phyloP scores from a whole-genome alignment of 2,329 filamentous ascomycete genomes.

The Talaromyces sp. region DNA sequence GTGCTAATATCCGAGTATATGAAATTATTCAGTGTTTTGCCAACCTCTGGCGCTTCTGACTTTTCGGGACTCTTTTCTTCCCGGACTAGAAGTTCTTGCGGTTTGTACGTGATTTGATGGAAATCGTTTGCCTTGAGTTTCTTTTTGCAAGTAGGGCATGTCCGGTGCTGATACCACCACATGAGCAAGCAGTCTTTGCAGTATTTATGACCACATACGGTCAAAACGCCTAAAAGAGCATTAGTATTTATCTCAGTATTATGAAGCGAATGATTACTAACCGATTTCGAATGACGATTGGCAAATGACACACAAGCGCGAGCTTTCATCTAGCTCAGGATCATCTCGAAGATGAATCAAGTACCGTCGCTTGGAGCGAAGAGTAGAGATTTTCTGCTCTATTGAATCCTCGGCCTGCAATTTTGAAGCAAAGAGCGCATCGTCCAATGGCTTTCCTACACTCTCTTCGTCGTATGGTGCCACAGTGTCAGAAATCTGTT shows the following conservation, averaged over 20 bases:
- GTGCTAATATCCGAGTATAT: constrained; percentile 78
- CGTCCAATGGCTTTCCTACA: constrained; percentile 53
- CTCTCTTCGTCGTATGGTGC: constrained; percentile 63
- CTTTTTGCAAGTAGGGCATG: constrained; percentile 80
- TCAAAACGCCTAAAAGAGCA: constrained; percentile 41
- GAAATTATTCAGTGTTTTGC: constrained; percentile 31
- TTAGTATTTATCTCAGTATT: not conserved
- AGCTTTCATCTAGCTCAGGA: constrained; percentile 54
- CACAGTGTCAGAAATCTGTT: constrained; percentile 85
- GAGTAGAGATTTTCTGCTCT: constrained; percentile 54
- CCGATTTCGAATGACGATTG: constrained; percentile 71
- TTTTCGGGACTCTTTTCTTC: constrained; percentile 40
- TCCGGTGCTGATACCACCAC: constrained; percentile 71
- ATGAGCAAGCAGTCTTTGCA: constrained; percentile 79
- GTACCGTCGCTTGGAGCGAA: constrained; percentile 73
- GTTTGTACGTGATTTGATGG: constrained; percentile 80
- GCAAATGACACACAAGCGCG: constrained; percentile 81
- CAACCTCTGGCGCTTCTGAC: constrained; percentile 16
- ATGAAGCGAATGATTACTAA: constrained; percentile 43
- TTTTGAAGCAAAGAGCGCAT: constrained; percentile 39
- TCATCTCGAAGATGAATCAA: constrained; percentile 58
- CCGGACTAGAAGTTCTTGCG: constrained; percentile 65
- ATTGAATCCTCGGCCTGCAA: constrained; percentile 47
- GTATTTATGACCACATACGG: constrained; percentile 85
- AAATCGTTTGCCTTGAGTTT: constrained; percentile 62